Evolutionary conservation across 805 yeast genomes (phyloP), one percentile per base, ranked within the genome.

Genomic region (Zygosaccharomyces siamensis): DNA sequence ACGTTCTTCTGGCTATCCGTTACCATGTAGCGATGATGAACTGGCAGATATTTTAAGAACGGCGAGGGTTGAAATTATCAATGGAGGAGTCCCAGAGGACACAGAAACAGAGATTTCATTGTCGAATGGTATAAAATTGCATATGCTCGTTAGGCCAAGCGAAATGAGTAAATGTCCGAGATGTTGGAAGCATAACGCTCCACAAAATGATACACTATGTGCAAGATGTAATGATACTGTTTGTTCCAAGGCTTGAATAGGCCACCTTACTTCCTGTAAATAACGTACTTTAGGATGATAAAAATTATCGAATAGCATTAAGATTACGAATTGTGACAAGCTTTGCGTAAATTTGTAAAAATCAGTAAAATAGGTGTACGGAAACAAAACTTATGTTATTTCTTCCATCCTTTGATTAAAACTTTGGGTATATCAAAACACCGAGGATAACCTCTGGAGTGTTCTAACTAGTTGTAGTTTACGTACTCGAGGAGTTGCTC

Each of bases 111-210:
- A 31, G 5, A 11, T 53, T 33, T 18, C 66, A 59, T 53, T 53
- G 2, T 53, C 74, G 2, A 65, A 58, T 6, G 71, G 64, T 2
- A 58, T 56, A 7, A 61, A 45, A 3, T 48, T 73, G 5, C 56
- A 55, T 1, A 58, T 79, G 3, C 53, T 63, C 2, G 75, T 84
- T 2, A 66, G 72, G 6, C 72, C 46, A 35, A 62, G 68, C 37
- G 49, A 63, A 0, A 60, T 71, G 1, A 68, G 69, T 45, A 89
- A 89, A 60, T 93, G 99, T 64, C 96, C 96, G 5, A 77, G 99
- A 63, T 93, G 99, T 68, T 93, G 99, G 99, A 87, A 87, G 60
- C 81, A 69, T 61, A 78, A 78, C 6, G 72, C 95, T 0, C 66
- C 60, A 0, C 57, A 52, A 0, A 80, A 75, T 31, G 79, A 79